Evolutionary conservation across 73 alveolate genomes (phyloP).

Genomic region (Paramecium caudatum): DNA sequence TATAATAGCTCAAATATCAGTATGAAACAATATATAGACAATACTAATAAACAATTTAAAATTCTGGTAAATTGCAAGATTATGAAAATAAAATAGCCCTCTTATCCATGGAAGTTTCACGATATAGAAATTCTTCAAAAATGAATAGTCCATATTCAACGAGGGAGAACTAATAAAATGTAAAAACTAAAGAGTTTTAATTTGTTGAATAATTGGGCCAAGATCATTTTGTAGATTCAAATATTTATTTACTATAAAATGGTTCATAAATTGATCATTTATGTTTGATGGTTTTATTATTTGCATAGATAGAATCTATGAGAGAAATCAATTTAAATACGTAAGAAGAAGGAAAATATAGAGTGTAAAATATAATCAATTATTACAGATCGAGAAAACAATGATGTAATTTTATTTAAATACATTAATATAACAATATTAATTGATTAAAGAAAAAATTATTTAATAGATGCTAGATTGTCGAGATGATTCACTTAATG

Average conservation of each 20-base stretch:
- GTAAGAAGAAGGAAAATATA: no score
- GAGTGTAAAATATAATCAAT: no score
- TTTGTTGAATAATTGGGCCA: neutral
- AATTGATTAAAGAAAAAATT: no score
- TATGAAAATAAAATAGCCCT: constrained; percentile 14
- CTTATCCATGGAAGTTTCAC: constrained; percentile 10
- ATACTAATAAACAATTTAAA: neutral
- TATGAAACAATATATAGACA: neutral
- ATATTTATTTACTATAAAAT: neutral
- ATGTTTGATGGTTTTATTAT: constrained; percentile 7
- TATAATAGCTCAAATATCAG: neutral
- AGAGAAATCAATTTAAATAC: no score
- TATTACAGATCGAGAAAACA: no score
- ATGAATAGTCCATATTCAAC: neutral
- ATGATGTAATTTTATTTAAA: no score
- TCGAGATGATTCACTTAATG: no score
- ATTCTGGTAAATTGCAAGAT: neutral
- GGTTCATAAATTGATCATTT: neutral
- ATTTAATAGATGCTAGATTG: no score
- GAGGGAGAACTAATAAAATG: neutral
- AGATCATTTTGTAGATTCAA: neutral
- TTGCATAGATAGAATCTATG: no score
- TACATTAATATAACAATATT: no score
- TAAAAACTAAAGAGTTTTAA: neutral
- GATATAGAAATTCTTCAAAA: neutral